Evolutionary conservation across 2,329 filamentous ascomycete species (phyloP), one percentile per base, ranked within the genome.

Genomic region (Cladosporium cucumerinum): DNA sequence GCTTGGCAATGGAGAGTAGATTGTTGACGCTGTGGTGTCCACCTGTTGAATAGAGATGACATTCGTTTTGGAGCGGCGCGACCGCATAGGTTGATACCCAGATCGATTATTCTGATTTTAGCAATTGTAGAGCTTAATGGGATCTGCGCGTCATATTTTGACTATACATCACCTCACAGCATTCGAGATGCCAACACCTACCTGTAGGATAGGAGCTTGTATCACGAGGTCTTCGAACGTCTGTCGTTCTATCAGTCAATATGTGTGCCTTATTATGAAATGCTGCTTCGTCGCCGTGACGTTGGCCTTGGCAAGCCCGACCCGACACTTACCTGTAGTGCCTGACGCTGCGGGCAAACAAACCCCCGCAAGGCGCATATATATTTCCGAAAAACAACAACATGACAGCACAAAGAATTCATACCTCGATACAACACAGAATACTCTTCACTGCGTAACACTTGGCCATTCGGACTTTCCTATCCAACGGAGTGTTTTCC

Each of bases 41-140:
- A 8, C n/a, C 12, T 57, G 5, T 26, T 46, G 34, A n/a, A 57
- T 21, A 36, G 52, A 57, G 28, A n/a, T 28, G 54, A n/a, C 28
- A 21, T 32, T 49, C 23, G 23, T 46, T 60, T 48, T 46, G 18
- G 12, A 52, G 26, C 18, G 58, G 46, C 58, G 58, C 58, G 58
- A 61, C 52, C 58, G 58, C 55, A 52, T 61, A 51, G 46, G 58
- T 61, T 61, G 58, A 61, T 57, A 57, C 54, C 54, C 54, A 57
- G 54, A 57, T 34, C 54, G 51, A 54, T 54, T 54, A 30, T 54
- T 25, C 16, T 54, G 25, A 30, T 54, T 28, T 54, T 32, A 54
- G 51, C 51, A 30, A 14, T 21, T 32, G 51, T 32, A 54, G 51
- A n/a, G 26, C 39, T 54, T 54, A 30, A 54, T 54, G 25, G 18